Evolutionary conservation across 2,329 filamentous ascomycete species (phyloP).

Genomic region (Cercospora sp.): DNA sequence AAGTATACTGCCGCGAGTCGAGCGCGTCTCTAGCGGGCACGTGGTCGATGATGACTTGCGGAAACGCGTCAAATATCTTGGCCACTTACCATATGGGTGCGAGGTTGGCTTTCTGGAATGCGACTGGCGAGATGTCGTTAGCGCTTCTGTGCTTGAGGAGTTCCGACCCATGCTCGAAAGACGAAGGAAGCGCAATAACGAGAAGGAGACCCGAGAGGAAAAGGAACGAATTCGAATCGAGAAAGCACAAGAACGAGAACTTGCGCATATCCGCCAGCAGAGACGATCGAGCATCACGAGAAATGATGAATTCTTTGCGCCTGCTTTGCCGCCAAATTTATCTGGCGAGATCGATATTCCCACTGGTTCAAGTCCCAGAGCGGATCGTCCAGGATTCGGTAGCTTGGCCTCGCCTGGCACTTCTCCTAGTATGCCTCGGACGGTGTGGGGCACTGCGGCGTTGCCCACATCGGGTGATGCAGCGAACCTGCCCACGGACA

Average conservation of each 20-base stretch:
- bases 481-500: constrained; percentile 43
- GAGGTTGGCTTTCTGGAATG: constrained; percentile 90
- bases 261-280: constrained; percentile 65
- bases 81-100: constrained; percentile 85
- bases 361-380: constrained; percentile 50
- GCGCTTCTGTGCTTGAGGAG: constrained; percentile 68
- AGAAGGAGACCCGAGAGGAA: constrained; percentile 84
- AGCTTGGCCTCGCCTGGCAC: constrained; percentile 76
- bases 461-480: constrained; percentile 59
- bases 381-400: constrained; percentile 63
- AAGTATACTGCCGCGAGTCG: constrained; percentile 80
- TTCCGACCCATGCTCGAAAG: constrained; percentile 77
- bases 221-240: constrained; percentile 81
- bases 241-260: constrained; percentile 69
- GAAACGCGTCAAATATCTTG: constrained; percentile 81
- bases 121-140: constrained; percentile 89
- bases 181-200: constrained; percentile 72
- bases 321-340: constrained; percentile 30
- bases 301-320: constrained; percentile 41
- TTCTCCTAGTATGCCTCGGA: constrained; percentile 72
- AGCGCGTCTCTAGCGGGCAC: constrained; percentile 85
- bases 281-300: constrained; percentile 54
- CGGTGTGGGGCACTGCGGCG: constrained; percentile 87
- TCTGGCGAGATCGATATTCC: constrained; percentile 34
- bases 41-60: constrained; percentile 82